Evolutionary conservation across 2,329 filamentous ascomycete genomes (phyloP).

Genomic region (Penicillium decumbens): DNA sequence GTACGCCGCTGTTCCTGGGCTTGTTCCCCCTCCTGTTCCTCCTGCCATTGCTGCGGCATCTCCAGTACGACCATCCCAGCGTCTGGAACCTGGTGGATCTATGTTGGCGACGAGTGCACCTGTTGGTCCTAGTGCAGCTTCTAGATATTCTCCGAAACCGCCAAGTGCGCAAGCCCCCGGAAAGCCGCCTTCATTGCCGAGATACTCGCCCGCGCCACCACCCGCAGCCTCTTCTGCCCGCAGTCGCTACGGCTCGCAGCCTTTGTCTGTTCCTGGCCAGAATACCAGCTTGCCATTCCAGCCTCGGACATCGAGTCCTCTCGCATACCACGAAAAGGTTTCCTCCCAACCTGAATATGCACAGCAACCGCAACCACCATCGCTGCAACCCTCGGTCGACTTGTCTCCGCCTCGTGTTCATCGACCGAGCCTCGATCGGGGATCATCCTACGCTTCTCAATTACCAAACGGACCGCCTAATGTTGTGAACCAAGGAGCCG

Average conservation of each 20-base stretch:
- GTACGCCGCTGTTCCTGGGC: conserved; percentile 12
- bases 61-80: conserved; percentile 32
- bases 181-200: conserved; percentile 37
- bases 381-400: conserved; percentile 23
- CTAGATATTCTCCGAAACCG: conserved; percentile 44
- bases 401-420: conserved; percentile 22
- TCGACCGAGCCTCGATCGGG: conserved; percentile 20
- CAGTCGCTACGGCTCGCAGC: conserved; percentile 42
- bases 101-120: conserved; percentile 27
- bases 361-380: conserved; percentile 20
- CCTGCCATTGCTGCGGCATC: conserved; percentile 14
- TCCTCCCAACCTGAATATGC: conserved; percentile 30
- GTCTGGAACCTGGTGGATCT: conserved; percentile 31
- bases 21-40: neutral
- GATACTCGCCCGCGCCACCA: conserved; percentile 47
- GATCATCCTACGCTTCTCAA: conserved; percentile 13
- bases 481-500: conserved; percentile 3
- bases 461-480: conserved; percentile 4
- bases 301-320: conserved; percentile 61
- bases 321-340: conserved; percentile 50
- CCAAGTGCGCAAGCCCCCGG: conserved; percentile 28
- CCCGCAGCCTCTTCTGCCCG: conserved; percentile 25
- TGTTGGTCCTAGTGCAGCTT: conserved; percentile 28
- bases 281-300: conserved; percentile 50
- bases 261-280: conserved; percentile 26